Evolutionary conservation across 1,284 basidiomycete species (phyloP).

Genomic region (Apiotrichum mycotoxinovorans): DNA sequence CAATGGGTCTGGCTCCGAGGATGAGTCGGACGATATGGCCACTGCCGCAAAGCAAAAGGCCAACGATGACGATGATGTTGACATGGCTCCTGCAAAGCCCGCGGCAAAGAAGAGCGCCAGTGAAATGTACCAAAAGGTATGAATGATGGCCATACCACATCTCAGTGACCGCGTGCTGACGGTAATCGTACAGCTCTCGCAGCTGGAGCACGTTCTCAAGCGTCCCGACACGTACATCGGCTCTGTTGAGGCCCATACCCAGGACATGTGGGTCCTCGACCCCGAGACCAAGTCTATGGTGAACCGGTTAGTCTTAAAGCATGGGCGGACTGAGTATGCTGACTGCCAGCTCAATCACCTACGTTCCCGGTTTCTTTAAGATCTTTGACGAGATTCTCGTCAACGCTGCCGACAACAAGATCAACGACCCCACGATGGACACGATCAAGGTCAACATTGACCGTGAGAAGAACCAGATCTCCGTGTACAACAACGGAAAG

Average conservation of each 20-base stretch:
- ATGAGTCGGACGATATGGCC: constrained; percentile 41
- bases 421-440: constrained; percentile 85
- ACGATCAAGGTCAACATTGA: constrained; percentile 83
- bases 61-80: constrained; percentile 28
- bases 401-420: constrained; percentile 99
- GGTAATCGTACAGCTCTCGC: constrained; percentile 66
- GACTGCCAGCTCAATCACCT: constrained; percentile 66
- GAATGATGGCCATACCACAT: constrained; percentile 17
- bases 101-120: constrained; percentile 76
- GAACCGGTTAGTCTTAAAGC: constrained; percentile 55
- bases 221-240: constrained; percentile 99
- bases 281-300: constrained; percentile 73
- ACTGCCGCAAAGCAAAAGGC: constrained; percentile 34
- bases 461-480: constrained; percentile 77
- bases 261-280: constrained; percentile 89
- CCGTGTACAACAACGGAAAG: constrained; percentile 91
- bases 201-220: constrained; percentile 93
- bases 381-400: constrained; percentile 99
- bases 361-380: constrained; percentile 98
- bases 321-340: neutral
- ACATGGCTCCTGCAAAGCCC: constrained; percentile 21
- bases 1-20: constrained; percentile 57
- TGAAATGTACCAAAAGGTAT: constrained; percentile 86
- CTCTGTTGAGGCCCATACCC: constrained; percentile 78
- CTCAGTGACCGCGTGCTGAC: neutral